Base-by-base conservation (phyloP, 495 filamentous ascomycete genomes). In the Coniosporium apollinis region DNA sequence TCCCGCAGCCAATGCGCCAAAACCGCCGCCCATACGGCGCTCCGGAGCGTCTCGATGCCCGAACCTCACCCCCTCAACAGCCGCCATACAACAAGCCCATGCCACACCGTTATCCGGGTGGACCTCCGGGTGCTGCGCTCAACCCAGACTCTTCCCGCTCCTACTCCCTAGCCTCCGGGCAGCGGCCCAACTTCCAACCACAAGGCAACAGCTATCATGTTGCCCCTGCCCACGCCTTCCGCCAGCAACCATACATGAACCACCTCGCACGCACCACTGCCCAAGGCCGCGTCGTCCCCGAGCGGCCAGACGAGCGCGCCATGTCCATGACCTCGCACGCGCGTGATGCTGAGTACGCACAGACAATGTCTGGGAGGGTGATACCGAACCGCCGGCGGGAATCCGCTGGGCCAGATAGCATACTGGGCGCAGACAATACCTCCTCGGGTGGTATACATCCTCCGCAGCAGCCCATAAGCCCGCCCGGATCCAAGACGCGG, bases 271-370 rank as follows among this genome's bases (percentile, higher is more conserved):
- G 83, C 49, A 96, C 85, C 19, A 91, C 86, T 16, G 82, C 82
- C 1, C 82, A 92, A 52, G 91, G 91, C 11, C 70, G 91, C 34
- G 58, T 83, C 18, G 82, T 99, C 1, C 91, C 91, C 5, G 86
- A 94, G 44, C 71, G 84, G 30, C 79, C 89, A 49, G 76, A 96
- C 49, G 86, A 94, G 50, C 70, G 91, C 33, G 73, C 89, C 33
- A 96, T 96, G 89, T 92, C 87, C 19, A 75, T 99, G 73, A 85
- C 76, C 11, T 79, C 79, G 2, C 93, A 93, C 51, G 66, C 76
- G 11, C 59, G 74, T 41, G 81, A 87, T 41, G 67, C 71, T 31
- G 82, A 96, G 38, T 65, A 78, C 38, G 66, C 76, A 37, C 89
- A 93, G 48, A 94, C 84, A 15, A 82, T 80, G 69, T 93, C 79